These are phyloP conservation scores for Pleurotus platypus DNA, from an alignment of 768 basidiomycete species.

Conservation along the genomic window DNA sequence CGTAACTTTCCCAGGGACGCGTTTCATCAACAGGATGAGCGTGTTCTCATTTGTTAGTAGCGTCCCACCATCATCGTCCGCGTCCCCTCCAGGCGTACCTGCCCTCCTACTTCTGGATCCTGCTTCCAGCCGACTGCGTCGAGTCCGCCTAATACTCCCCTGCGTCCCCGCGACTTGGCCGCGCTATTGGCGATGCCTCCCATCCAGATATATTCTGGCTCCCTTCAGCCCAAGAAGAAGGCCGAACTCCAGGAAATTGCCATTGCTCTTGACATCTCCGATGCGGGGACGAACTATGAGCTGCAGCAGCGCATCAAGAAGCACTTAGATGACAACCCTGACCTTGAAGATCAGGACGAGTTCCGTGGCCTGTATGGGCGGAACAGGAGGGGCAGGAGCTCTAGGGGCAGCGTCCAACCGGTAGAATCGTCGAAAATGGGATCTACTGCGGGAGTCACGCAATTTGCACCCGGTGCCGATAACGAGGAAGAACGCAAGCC, in stretches of 20 bases:
- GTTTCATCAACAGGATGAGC: neutral
- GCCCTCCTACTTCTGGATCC: neutral
- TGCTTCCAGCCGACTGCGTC: neutral
- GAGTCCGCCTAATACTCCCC: conserved; percentile 33
- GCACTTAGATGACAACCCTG: conserved; percentile 55
- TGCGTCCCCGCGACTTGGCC: conserved; percentile 20
- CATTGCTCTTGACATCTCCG: conserved; percentile 44
- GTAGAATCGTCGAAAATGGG: conserved; percentile 12
- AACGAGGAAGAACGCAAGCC: neutral
- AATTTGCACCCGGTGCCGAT: conserved; percentile 10
- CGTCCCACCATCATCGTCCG: conserved; percentile 18
- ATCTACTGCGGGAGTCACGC: neutral
- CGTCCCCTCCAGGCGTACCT: neutral
- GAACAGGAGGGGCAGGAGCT: conserved; percentile 35
- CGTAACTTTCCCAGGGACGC: conserved; percentile 1
- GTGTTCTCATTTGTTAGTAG: conserved; percentile 20
- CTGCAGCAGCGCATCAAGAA: conserved; percentile 58
- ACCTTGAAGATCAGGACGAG: conserved; percentile 51
- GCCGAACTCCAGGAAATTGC: conserved; percentile 64
- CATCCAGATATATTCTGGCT: conserved; percentile 29
- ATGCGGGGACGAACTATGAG: conserved; percentile 62
- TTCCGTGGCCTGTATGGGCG: conserved; percentile 55
- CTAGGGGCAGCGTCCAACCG: conserved; percentile 28
- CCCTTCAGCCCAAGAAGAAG: conserved; percentile 66
- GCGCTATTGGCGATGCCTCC: conserved; percentile 7